Percentiles rank a stretch among this genome's conserved stretches.
Conservation (phyloP, 1,139 yeast genomes). For the Suhomyces wounanorum region DNA sequence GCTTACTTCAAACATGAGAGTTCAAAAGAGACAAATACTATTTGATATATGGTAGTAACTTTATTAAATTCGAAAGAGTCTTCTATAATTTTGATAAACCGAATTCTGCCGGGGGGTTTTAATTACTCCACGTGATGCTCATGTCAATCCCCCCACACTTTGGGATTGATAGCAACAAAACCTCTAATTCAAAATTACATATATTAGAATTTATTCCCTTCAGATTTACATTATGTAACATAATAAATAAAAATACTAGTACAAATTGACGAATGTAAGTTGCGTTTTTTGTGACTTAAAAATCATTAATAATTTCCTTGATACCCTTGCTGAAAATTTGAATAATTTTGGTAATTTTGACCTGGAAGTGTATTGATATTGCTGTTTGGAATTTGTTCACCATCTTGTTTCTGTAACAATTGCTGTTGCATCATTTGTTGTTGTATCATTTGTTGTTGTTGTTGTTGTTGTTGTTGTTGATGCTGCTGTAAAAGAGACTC, state of each 20-base stretch:
- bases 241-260: background rate
- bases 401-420: conserved; percentile 10
- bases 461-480: conserved; percentile 12
- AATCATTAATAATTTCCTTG: conserved; percentile 14
- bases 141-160: background rate
- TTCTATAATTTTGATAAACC: background rate
- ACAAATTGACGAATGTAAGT: background rate
- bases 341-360: conserved; percentile 12
- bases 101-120: background rate
- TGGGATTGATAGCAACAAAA: background rate
- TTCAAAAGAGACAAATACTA: background rate
- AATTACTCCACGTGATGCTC: background rate
- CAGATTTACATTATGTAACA: background rate
- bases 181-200: too few relatives aligned
- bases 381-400: conserved; percentile 11
- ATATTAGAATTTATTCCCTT: background rate
- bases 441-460: conserved; percentile 20
- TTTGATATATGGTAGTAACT: background rate
- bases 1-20: background rate
- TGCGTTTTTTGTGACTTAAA: background rate
- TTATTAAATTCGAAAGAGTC: background rate
- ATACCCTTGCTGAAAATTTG: conserved; percentile 12
- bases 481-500: background rate
- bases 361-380: conserved; percentile 8
- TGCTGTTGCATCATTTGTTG: conserved; percentile 20